Conservation (phyloP, 2,329 filamentous ascomycete genomes). For the Saccharata proteae region DNA sequence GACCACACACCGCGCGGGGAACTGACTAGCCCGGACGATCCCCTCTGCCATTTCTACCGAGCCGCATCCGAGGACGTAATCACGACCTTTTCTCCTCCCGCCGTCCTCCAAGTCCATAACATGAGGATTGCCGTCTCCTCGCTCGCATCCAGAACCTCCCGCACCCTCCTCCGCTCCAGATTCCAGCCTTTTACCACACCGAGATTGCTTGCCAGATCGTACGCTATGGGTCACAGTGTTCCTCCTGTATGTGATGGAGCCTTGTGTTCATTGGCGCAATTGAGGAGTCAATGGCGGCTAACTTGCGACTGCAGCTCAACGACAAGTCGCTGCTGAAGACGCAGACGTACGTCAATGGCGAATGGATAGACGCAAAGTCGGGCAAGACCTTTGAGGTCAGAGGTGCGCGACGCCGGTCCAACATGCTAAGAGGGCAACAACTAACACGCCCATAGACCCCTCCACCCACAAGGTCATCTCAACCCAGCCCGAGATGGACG, state of each 20-base stretch:
- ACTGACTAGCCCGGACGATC: too few species aligned
- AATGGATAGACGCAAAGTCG: slow-evolving; percentile 78
- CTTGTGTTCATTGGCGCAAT: slow-evolving; percentile 10
- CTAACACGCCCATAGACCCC: slow-evolving; percentile 64
- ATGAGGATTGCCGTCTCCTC: too few species aligned
- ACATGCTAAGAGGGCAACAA: slow-evolving; percentile 5
- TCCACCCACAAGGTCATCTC: slow-evolving; percentile 71
- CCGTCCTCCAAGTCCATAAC: too few species aligned
- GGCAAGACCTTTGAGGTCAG: slow-evolving; percentile 86
- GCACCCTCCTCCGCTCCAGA: slow-evolving; percentile 16
- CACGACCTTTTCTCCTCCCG: too few species aligned
- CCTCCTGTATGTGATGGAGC: slow-evolving; percentile 24
- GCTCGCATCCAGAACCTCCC: too few species aligned
- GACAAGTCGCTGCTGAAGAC: slow-evolving; percentile 61
- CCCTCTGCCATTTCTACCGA: too few species aligned
- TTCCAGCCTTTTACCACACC: slow-evolving; percentile 22
- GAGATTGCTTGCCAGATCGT: slow-evolving; percentile 24
- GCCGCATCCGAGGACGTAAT: too few species aligned
- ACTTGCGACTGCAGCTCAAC: slow-evolving; percentile 25
- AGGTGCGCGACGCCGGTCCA: too few species aligned
- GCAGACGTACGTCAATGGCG: slow-evolving; percentile 77
- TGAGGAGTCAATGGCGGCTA: slow-evolving; percentile 8
- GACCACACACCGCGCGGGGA: too few species aligned
- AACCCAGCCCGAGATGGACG: slow-evolving; percentile 72
- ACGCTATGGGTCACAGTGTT: slow-evolving; percentile 32